These are phyloP conservation scores for Macrophomina phaseolina DNA, from an alignment of 2,329 filamentous ascomycete species.

Conservation along the genomic window DNA sequence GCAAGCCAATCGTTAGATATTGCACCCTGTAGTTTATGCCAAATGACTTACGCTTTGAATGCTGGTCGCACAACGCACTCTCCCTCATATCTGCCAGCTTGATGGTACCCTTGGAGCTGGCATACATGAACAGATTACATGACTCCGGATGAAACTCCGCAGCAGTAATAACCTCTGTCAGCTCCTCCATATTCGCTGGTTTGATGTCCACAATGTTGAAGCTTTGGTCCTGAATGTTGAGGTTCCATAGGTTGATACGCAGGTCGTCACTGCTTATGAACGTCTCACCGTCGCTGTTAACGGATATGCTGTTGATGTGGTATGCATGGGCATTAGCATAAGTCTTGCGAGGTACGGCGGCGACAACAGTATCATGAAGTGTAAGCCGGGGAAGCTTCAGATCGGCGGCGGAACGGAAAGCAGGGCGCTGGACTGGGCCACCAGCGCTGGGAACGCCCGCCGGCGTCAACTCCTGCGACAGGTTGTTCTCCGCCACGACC, in stretches of 20 bases:
- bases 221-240: slow-evolving; percentile 99
- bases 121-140: slow-evolving; percentile 99
- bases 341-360: slow-evolving; percentile 91
- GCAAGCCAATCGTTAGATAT: slow-evolving; percentile 24
- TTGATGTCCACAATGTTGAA: slow-evolving; percentile 99
- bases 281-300: slow-evolving; percentile 98
- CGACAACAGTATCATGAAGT: slow-evolving; percentile 97
- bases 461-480: slow-evolving; percentile 92
- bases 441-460: slow-evolving; percentile 74
- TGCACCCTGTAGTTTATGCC: slow-evolving; percentile 28
- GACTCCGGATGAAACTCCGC: slow-evolving; percentile 96
- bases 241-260: slow-evolving; percentile 97
- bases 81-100: slow-evolving; percentile 98
- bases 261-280: slow-evolving; percentile 99
- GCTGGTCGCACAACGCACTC: slow-evolving; percentile 93
- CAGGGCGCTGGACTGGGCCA: slow-evolving; percentile 75
- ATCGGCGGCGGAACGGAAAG: slow-evolving; percentile 80
- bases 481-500: slow-evolving; percentile 97
- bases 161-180: slow-evolving; percentile 98
- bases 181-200: slow-evolving; percentile 98
- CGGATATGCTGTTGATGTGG: slow-evolving; percentile 99
- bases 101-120: slow-evolving; percentile 98
- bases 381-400: slow-evolving; percentile 95
- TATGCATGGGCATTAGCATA: slow-evolving; percentile 99
- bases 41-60: slow-evolving; percentile 79